These are phyloP conservation scores for Neurospora hispaniola DNA, from an alignment of 495 filamentous ascomycete species.

Conservation along the genomic window DNA sequence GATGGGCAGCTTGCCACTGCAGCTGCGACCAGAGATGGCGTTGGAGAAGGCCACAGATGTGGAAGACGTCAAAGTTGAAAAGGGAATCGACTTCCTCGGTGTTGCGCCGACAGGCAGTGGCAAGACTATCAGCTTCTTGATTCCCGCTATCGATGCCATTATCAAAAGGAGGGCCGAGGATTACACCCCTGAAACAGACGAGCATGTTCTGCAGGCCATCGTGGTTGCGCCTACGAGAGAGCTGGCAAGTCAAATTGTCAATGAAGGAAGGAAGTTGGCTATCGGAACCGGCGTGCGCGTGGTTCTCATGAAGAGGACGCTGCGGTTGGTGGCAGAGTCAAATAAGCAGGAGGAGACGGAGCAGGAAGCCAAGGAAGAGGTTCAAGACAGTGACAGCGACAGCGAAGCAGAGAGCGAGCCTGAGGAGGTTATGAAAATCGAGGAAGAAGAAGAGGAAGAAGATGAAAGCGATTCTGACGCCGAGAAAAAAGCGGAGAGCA, in stretches of 20 bases:
- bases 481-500: slow-evolving; percentile 21
- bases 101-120: slow-evolving; percentile 94
- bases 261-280: slow-evolving; percentile 76
- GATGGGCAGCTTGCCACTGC: slow-evolving; percentile 68
- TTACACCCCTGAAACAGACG: slow-evolving; percentile 9
- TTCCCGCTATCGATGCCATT: slow-evolving; percentile 71
- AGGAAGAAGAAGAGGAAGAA: slow-evolving; percentile 25
- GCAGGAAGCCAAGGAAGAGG: slow-evolving; percentile 28
- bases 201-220: slow-evolving; percentile 52
- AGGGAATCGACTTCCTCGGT: slow-evolving; percentile 60
- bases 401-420: slow-evolving; percentile 5
- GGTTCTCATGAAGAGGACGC: slow-evolving; percentile 73
- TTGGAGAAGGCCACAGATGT: slow-evolving; percentile 19
- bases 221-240: slow-evolving; percentile 89
- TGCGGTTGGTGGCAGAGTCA: slow-evolving; percentile 50
- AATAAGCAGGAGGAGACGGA: slow-evolving; percentile 29
- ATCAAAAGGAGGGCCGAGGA: slow-evolving; percentile 37
- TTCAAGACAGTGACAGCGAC: slow-evolving; percentile 13
- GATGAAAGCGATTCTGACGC: slow-evolving; percentile 14
- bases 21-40: slow-evolving; percentile 45
- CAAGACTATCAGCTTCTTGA: slow-evolving; percentile 90
- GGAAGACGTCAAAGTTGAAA: slow-evolving; percentile 16
- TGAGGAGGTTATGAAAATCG: slow-evolving; percentile 25
- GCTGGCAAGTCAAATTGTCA: slow-evolving; percentile 82
- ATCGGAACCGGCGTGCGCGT: slow-evolving; percentile 69